A percentile compares a stretch with the other conserved stretches of the same genome.
Conservation (phyloP, 75 land plant species). For the Cunninghamia lanceolata region DNA sequence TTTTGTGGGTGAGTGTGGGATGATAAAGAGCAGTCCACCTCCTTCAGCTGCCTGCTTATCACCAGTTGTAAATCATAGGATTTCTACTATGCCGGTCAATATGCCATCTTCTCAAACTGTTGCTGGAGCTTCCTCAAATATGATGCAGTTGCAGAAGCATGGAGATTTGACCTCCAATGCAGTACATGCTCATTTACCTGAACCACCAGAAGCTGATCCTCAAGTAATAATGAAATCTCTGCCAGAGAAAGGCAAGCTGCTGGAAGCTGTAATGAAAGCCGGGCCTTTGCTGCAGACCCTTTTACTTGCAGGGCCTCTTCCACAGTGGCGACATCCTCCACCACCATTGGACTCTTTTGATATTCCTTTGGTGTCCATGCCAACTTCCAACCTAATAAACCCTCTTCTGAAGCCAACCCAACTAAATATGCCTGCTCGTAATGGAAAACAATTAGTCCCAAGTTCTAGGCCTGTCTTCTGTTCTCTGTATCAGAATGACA, state of each 20-base stretch:
- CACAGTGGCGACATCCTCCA: slow-evolving; percentile 87
- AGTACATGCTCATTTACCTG: slow-evolving; percentile 32
- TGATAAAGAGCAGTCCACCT: background rate
- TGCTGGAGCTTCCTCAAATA: slow-evolving; percentile 8
- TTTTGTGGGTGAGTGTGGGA: background rate
- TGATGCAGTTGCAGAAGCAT: slow-evolving; percentile 9
- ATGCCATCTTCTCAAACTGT: slow-evolving; percentile 8
- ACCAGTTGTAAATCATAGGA: background rate
- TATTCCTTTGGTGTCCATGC: slow-evolving; percentile 54
- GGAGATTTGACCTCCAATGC: slow-evolving; percentile 15
- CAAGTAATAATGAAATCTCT: slow-evolving; percentile 49
- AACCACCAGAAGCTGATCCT: slow-evolving; percentile 40
- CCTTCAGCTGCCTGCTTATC: background rate
- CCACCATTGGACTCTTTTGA: slow-evolving; percentile 51
- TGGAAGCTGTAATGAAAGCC: slow-evolving; percentile 80
- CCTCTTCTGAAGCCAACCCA: slow-evolving; percentile 8
- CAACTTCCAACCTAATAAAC: slow-evolving; percentile 12
- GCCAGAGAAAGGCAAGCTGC: slow-evolving; percentile 81
- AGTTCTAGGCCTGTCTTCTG: slow-evolving; percentile 2
- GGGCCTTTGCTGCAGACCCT: slow-evolving; percentile 89
- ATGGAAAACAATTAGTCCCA: slow-evolving; percentile 4
- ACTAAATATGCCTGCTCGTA: background rate
- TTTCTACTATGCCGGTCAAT: background rate
- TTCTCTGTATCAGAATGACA: background rate
- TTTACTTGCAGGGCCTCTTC: slow-evolving; percentile 78